These are phyloP conservation scores for Colletotrichum sp. DNA, from an alignment of 2,329 filamentous ascomycete genomes.

Conservation along the genomic window DNA sequence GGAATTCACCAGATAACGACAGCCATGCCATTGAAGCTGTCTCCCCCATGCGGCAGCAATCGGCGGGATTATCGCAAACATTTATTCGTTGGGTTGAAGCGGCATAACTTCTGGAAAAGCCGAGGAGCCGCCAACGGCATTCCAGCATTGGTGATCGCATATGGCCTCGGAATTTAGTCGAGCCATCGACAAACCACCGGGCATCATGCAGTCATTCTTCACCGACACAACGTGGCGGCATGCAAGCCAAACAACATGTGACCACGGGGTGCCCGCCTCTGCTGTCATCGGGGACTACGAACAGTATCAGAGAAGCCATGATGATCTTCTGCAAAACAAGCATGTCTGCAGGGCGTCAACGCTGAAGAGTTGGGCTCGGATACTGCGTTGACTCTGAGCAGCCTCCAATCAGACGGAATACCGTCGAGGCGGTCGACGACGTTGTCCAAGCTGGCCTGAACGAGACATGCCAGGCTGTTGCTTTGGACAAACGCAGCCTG, in stretches of 20 bases:
- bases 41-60: not conserved
- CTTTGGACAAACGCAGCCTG: not conserved
- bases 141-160: not conserved
- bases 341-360: not conserved
- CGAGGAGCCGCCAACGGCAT: not conserved
- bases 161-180: not conserved
- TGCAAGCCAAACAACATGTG: not conserved
- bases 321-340: not conserved
- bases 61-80: not conserved
- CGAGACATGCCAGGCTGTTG: not conserved
- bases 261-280: not conserved
- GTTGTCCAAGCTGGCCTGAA: not conserved
- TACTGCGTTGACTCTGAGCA: not conserved
- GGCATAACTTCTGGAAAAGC: not conserved
- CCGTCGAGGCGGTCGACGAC: not conserved
- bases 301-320: not conserved
- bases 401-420: not conserved
- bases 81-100: constrained; percentile 9
- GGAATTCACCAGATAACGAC: not conserved
- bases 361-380: not conserved
- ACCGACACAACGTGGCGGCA: constrained; percentile 6
- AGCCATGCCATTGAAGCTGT: not conserved
- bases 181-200: not conserved
- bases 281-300: not conserved
- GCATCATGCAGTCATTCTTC: constrained; percentile 15